These are phyloP conservation scores for Croton setiger DNA, from an alignment of 441 rosid species.

Conservation along the genomic window DNA sequence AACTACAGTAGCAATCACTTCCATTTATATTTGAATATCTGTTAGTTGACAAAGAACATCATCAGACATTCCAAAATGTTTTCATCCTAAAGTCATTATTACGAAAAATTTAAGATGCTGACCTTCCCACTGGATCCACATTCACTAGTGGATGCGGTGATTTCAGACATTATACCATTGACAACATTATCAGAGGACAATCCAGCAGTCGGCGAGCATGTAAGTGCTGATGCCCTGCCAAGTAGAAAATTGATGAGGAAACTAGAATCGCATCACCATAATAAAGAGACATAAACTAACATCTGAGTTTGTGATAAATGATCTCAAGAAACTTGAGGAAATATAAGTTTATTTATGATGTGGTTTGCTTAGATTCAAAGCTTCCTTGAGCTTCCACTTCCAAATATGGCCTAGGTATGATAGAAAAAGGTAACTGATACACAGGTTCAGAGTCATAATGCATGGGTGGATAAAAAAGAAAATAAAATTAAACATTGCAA, in stretches of 20 bases:
- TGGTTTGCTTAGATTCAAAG: not conserved
- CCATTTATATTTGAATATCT: constrained; percentile 6
- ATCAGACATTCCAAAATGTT: not conserved
- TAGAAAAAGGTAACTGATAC: not conserved
- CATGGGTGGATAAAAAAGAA: not conserved
- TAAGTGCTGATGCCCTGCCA: constrained; percentile 57
- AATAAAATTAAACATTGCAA: not conserved
- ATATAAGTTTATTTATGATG: not conserved
- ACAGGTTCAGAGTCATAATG: not conserved
- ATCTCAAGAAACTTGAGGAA: not conserved
- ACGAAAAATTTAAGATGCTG: constrained; percentile 24
- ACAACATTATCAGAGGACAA: constrained; percentile 63
- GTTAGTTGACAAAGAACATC: constrained; percentile 8
- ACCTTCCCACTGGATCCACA: constrained; percentile 69
- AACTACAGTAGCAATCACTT: not conserved
- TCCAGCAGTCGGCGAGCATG: constrained; percentile 44
- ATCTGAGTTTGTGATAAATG: not conserved
- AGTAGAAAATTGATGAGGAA: constrained; percentile 13
- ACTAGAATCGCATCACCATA: not conserved
- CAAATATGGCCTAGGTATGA: not conserved
- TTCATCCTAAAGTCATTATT: not conserved
- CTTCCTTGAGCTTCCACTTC: not conserved
- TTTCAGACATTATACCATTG: constrained; percentile 53
- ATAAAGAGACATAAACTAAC: not conserved
- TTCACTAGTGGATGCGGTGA: constrained; percentile 57